Evolutionary conservation across 2,329 filamentous ascomycete genomes (phyloP).

Genomic region (Aspergillaceae sp.): DNA sequence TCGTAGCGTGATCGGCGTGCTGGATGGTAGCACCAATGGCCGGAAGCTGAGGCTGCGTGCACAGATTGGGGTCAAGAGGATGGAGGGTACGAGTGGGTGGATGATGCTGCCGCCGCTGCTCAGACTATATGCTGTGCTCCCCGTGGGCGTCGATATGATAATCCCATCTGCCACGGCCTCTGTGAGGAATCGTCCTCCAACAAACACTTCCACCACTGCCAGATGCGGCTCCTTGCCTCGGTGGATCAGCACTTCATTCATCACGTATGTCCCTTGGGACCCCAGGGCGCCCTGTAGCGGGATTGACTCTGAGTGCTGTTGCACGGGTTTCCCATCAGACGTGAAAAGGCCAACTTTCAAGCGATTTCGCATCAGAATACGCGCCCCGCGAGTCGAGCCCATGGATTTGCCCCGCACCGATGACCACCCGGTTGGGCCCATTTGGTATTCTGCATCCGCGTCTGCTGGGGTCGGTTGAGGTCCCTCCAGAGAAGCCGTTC

Average conservation of each 20-base stretch:
- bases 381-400: slow-evolving; percentile 63
- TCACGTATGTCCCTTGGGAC: slow-evolving; percentile 54
- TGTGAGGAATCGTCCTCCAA: slow-evolving; percentile 82
- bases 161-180: slow-evolving; percentile 94
- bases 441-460: slow-evolving; percentile 17
- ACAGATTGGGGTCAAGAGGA: slow-evolving; percentile 90
- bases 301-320: slow-evolving; percentile 42
- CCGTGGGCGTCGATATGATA: slow-evolving; percentile 86
- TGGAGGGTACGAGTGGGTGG: slow-evolving; percentile 79
- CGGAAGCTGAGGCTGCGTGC: slow-evolving; percentile 86
- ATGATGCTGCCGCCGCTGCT: slow-evolving; percentile 88
- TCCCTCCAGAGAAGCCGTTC: slow-evolving; percentile 38
- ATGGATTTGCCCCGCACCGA: slow-evolving; percentile 70
- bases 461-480: slow-evolving; percentile 22
- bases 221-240: slow-evolving; percentile 83
- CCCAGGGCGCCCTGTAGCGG: slow-evolving; percentile 21
- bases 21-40: slow-evolving; percentile 77
- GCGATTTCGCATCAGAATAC: slow-evolving; percentile 77
- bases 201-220: slow-evolving; percentile 81
- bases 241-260: slow-evolving; percentile 94
- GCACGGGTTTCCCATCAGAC: slow-evolving; percentile 45
- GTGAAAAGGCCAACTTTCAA: slow-evolving; percentile 80
- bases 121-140: slow-evolving; percentile 91
- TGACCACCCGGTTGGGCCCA: slow-evolving; percentile 54
- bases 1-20: slow-evolving; percentile 72